Base-by-base conservation (phyloP, 2,329 filamentous ascomycete genomes). In the Periglandula ipomoeae region DNA sequence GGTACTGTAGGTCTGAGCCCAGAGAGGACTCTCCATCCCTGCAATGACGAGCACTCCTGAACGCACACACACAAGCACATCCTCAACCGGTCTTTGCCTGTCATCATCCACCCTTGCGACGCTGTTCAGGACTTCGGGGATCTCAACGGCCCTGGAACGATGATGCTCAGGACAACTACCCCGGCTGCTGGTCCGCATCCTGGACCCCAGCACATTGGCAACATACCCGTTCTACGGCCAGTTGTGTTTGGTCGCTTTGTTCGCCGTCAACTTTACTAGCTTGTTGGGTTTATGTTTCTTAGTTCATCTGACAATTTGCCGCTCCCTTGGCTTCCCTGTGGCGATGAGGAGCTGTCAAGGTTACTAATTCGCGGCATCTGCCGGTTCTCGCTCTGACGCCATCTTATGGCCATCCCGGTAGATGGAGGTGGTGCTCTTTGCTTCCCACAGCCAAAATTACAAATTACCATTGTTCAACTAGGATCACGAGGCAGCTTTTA, bases 61-160 rank as follows among this genome's bases (percentile, higher is more conserved):
- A 23, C 17, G 27, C 44, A 34, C 35, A 34, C 44, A 30, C 44
- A 46, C 35, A 38, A 39, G 44, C 22, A 46, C 20, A 27, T 13
- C 19, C 37, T 24, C n/a, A 11, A 15, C 22, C 19, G 26, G 30
- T 46, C 37, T 13, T 44, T 10, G 46, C 51, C 39, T 44, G 48
- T 49, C 50, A 47, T 48, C 39, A 42, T 41, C 41, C 46, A 53
- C 48, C 52, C 52, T 53, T 54, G 52, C 52, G 48, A 40, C 44
- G n/a, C 27, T 42, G 34, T 46, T 46, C 51, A 53, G 50, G 46
- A 53, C 47, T 43, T 44, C 46, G 50, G 38, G 40, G 50, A 54
- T 53, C 50, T 53, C 43, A 55, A 51, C 49, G 50, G 47, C 43
- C 43, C 42, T 49, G 43, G 46, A 46, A 44, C 40, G 48, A 45